Conservation (phyloP, 2,329 filamentous ascomycete genomes). For the Neopestalotiopsis sp. region DNA sequence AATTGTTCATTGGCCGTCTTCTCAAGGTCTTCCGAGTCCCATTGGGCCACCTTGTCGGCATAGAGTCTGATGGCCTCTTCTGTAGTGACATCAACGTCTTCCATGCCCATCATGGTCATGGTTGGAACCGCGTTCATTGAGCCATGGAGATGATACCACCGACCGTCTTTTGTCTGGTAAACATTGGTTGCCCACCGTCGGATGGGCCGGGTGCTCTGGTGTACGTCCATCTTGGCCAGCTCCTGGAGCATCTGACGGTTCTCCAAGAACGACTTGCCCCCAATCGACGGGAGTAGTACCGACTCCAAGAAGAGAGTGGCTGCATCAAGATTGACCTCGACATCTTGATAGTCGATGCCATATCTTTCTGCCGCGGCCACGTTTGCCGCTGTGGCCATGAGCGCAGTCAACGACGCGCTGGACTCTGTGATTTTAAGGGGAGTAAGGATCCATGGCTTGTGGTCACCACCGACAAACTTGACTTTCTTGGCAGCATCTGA, state of each 20-base stretch:
- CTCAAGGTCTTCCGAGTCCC: conserved; percentile 36
- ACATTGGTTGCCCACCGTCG: conserved; percentile 36
- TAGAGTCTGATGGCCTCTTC: conserved; percentile 35
- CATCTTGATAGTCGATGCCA: conserved; percentile 26
- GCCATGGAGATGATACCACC: conserved; percentile 43
- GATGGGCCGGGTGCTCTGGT: conserved; percentile 33
- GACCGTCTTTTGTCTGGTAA: conserved; percentile 39
- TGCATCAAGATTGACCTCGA: conserved; percentile 34
- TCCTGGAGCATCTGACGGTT: conserved; percentile 29
- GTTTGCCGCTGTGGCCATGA: conserved; percentile 35
- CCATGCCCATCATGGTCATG: conserved; percentile 38
- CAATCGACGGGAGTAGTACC: neutral
- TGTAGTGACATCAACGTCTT: conserved; percentile 26
- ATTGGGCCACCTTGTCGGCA: conserved; percentile 29
- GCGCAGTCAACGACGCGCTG: conserved; percentile 36
- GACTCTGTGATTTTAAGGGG: conserved; percentile 37
- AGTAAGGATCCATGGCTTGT: conserved; percentile 33
- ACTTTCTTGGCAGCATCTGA: conserved; percentile 27
- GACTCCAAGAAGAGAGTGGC: conserved; percentile 20
- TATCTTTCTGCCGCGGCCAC: conserved; percentile 30
- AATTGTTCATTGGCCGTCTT: conserved; percentile 38
- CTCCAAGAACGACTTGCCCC: conserved; percentile 14
- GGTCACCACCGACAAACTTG: conserved; percentile 30
- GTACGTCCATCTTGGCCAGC: conserved; percentile 31
- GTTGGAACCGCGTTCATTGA: conserved; percentile 35